Conservation (phyloP, 345 rosid species). For the Tarenaya hassleriana region DNA sequence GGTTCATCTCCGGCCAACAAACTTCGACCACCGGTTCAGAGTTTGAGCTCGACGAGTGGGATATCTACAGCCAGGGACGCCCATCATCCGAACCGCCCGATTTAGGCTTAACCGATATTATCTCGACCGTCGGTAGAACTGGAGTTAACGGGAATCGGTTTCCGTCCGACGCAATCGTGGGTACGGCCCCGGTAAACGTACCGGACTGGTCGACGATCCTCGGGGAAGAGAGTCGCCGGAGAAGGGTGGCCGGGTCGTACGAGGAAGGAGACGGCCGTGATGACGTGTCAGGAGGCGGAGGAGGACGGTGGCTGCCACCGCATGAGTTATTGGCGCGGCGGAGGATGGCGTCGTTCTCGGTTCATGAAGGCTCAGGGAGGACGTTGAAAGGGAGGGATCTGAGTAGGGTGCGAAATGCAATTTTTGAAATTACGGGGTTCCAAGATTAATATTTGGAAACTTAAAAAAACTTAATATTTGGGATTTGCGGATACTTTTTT, state of each 20-base stretch:
- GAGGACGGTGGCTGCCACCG: constrained; percentile 57
- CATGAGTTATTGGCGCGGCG: constrained; percentile 78
- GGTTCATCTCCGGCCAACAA: constrained; percentile 34
- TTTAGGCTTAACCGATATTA: constrained; percentile 24
- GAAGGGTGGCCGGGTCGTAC: constrained; percentile 35
- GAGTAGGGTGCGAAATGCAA: constrained; percentile 85
- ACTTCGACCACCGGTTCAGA: constrained; percentile 31
- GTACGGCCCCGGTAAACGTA: constrained; percentile 57
- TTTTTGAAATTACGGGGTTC: constrained; percentile 88
- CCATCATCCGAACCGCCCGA: constrained; percentile 47
- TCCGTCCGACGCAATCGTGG: constrained; percentile 24
- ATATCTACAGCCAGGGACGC: constrained; percentile 35
- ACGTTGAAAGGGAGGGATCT: constrained; percentile 96
- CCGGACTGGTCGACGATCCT: constrained; percentile 98
- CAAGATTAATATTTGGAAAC: constrained; percentile 45
- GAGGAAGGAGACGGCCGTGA: no score
- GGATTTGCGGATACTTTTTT: no score
- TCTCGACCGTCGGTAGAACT: constrained; percentile 17
- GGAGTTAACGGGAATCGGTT: constrained; percentile 18
- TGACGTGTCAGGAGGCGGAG: constrained; percentile 35
- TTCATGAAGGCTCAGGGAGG: constrained; percentile 94
- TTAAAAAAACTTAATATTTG: no score
- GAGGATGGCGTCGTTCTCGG: constrained; percentile 85
- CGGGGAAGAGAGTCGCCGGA: constrained; percentile 50
- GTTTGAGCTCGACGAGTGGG: constrained; percentile 88